phyloP scores from a whole-genome alignment of 2,329 filamentous ascomycete genomes.

The Exophiala spinifera region DNA sequence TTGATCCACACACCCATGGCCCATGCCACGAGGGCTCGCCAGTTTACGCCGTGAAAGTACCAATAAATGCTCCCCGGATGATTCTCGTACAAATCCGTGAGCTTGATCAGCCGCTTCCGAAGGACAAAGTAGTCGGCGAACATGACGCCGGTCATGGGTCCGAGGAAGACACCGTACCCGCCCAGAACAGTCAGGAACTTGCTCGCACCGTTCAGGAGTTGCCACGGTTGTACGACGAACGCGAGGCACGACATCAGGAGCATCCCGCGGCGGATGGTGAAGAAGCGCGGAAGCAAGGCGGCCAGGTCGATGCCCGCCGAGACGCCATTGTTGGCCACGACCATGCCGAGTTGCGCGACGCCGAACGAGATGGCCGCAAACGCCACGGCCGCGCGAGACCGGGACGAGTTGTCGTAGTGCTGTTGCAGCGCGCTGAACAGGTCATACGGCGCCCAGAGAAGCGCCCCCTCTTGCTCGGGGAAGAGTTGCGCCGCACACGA shows the following conservation, averaged over 20 bases:
- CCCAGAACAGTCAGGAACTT: conserved; percentile 64
- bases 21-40: conserved; percentile 40
- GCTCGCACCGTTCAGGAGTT: conserved; percentile 57
- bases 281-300: conserved; percentile 52
- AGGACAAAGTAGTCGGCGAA: conserved; percentile 48
- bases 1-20: conserved; percentile 33
- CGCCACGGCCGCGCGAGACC: conserved; percentile 39
- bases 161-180: conserved; percentile 63
- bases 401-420: conserved; percentile 12
- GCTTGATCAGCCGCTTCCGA: conserved; percentile 35
- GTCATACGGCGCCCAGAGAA: conserved; percentile 27
- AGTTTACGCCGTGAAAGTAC: conserved; percentile 42
- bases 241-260: conserved; percentile 53
- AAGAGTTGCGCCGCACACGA: conserved; percentile 31
- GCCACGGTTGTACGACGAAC: conserved; percentile 60
- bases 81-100: conserved; percentile 41
- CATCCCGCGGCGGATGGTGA: conserved; percentile 57
- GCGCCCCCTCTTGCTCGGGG: conserved; percentile 43
- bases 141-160: conserved; percentile 49
- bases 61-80: conserved; percentile 37
- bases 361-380: conserved; percentile 52
- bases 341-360: conserved; percentile 45
- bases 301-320: conserved; percentile 54
- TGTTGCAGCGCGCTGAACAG: conserved; percentile 12
- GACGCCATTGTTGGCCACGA: conserved; percentile 52